phyloP scores from a whole-genome alignment of 768 basidiomycete species.

The Psilocybe azurescens region DNA sequence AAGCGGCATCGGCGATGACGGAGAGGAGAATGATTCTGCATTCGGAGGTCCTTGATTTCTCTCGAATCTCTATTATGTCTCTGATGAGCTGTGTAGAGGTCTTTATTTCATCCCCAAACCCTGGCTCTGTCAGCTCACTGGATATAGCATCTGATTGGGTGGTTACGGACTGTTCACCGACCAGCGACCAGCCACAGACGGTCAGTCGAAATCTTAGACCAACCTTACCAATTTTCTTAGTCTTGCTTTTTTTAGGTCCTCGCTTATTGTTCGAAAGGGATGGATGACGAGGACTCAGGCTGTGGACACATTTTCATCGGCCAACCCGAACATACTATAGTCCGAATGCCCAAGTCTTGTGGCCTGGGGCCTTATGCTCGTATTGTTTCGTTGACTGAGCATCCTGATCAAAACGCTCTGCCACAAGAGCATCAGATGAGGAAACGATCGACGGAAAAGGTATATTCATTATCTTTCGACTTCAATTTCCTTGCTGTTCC shows the following conservation, averaged over 20 bases:
- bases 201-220: conserved; percentile 5
- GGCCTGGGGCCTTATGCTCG: conserved; percentile 32
- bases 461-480: conserved; percentile 10
- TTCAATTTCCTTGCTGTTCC: conserved; percentile 11
- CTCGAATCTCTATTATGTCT: neutral
- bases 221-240: neutral
- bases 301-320: conserved; percentile 31
- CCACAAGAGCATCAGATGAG: conserved; percentile 8
- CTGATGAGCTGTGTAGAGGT: conserved; percentile 10
- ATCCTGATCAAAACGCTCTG: conserved; percentile 23
- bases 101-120: conserved; percentile 31
- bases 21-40: conserved; percentile 17
- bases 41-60: conserved; percentile 4
- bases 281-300: conserved; percentile 16
- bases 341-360: conserved; percentile 25
- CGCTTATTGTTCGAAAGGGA: conserved; percentile 25
- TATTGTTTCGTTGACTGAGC: conserved; percentile 21
- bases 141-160: conserved; percentile 25
- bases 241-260: conserved; percentile 17
- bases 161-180: conserved; percentile 19
- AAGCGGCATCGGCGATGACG: conserved; percentile 16
- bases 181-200: conserved; percentile 25
- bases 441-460: conserved; percentile 11
- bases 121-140: conserved; percentile 27
- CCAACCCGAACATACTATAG: conserved; percentile 26